Conservation (phyloP, 768 basidiomycete genomes). For the Lactarius indigo region DNA sequence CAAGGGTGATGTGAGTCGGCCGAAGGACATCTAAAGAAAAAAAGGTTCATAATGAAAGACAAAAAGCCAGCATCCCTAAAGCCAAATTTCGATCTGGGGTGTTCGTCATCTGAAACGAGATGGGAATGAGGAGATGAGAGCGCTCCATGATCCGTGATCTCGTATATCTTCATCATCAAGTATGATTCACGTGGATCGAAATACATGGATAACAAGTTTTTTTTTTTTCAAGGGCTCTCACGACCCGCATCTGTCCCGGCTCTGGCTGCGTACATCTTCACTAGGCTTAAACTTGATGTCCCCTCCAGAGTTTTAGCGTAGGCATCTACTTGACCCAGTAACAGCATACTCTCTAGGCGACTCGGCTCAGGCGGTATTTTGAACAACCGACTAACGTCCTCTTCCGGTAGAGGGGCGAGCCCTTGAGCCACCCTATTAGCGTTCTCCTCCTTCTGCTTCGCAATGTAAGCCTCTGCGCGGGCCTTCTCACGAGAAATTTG, state of each 20-base stretch:
- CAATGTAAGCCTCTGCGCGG: constrained; percentile 73
- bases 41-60: background rate
- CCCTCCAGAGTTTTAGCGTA: constrained; percentile 74
- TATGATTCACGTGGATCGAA: background rate
- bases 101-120: too few species aligned
- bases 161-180: background rate
- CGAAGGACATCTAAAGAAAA: too few species aligned
- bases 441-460: constrained; percentile 90
- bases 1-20: too few species aligned
- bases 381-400: constrained; percentile 79
- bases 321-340: constrained; percentile 85
- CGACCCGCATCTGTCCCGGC: constrained; percentile 31
- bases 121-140: too few species aligned
- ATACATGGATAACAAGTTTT: background rate
- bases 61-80: constrained; percentile 1
- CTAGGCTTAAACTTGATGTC: constrained; percentile 54
- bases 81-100: background rate
- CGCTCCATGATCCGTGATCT: too few species aligned
- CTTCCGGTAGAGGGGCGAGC: constrained; percentile 80
- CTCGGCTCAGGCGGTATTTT: constrained; percentile 88
- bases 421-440: constrained; percentile 74
- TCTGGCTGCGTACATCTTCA: constrained; percentile 81
- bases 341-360: constrained; percentile 79
- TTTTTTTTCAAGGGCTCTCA: constrained; percentile 14
- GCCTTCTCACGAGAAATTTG: constrained; percentile 85